These are phyloP conservation scores for Eleusine coracana DNA, from an alignment of 176 grass and related monocot species.

Conservation along the genomic window DNA sequence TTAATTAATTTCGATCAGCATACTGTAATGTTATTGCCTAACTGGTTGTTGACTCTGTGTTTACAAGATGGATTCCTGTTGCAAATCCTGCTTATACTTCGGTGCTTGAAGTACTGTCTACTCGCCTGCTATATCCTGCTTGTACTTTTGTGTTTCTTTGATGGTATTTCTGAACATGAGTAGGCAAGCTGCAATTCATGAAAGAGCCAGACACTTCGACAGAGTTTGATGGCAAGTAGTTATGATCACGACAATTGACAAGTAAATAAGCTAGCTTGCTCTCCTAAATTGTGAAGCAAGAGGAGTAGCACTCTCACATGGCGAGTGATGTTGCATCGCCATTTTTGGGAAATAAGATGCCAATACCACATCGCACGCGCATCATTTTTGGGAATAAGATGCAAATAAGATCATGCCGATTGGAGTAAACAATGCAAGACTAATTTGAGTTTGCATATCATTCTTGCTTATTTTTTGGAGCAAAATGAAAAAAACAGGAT, in stretches of 20 bases:
- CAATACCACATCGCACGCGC: too few species aligned
- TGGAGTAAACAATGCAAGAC: neutral
- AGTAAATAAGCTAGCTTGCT: too few species aligned
- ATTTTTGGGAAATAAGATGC: neutral
- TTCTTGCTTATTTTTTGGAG: neutral
- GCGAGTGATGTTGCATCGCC: neutral
- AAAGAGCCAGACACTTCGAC: neutral
- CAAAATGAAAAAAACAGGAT: neutral
- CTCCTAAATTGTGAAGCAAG: neutral
- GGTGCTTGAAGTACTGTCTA: neutral
- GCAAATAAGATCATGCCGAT: too few species aligned
- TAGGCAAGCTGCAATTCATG: neutral
- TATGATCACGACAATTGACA: neutral
- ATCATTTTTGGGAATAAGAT: neutral
- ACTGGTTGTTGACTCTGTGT: neutral
- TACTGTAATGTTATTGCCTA: neutral
- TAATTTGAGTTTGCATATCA: neutral
- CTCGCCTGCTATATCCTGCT: neutral
- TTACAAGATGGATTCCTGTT: neutral
- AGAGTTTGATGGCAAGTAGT: neutral
- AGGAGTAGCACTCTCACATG: neutral
- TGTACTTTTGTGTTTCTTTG: neutral
- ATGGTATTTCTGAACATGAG: neutral
- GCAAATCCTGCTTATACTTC: neutral
- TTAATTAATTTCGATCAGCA: constrained; percentile 3